Evolutionary conservation across 1,284 basidiomycete species (phyloP), one percentile per base, ranked within the genome.

Genomic region (Abortiporus biennis): DNA sequence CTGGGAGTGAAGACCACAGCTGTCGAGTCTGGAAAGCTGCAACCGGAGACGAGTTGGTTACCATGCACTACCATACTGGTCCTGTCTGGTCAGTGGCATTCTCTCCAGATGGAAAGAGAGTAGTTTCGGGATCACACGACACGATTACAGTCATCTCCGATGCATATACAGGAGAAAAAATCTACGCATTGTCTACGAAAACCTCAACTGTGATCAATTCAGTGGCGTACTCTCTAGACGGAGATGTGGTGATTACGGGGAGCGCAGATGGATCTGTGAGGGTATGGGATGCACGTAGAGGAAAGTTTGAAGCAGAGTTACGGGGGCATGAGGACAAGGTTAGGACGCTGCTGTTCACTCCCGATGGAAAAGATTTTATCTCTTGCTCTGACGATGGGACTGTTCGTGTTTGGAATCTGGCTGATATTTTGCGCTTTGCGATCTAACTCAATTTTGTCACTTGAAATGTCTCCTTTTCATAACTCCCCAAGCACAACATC

Each of bases 311-410:
- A 8, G 36, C 38, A 11, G 43, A 47, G 9, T 36, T 45, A 8
- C 11, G 20, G 21, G 51, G 47, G 19, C 54, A 49, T 35, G 23
- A 39, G 21, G 52, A 54, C 29, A 51, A 51, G n/a, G 52, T 68
- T 16, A 57, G 48, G 20, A 48, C 52, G 2, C 35, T 66, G 13
- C 47, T 54, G 4, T 49, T 66, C 42, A 62, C 65, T 1, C 57
- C 61, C 2, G 50, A 58, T 22, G 59, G 58, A 3, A 47, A 44
- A 4, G 45, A 54, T 12, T 52, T 68, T 12, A 59, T 61, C 0
- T 63, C 65, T 0, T 56, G 54, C 0, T 64, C 65, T 17, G 64
- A 61, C 20, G 64, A 68, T 25, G 59, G 57, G 0, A 53, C 56
- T 6, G 55, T 66, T 17, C 38, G 40, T 13, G 31, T 41, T 3